phyloP scores from a whole-genome alignment of 2,329 filamentous ascomycete species.

The Venturia asperata region DNA sequence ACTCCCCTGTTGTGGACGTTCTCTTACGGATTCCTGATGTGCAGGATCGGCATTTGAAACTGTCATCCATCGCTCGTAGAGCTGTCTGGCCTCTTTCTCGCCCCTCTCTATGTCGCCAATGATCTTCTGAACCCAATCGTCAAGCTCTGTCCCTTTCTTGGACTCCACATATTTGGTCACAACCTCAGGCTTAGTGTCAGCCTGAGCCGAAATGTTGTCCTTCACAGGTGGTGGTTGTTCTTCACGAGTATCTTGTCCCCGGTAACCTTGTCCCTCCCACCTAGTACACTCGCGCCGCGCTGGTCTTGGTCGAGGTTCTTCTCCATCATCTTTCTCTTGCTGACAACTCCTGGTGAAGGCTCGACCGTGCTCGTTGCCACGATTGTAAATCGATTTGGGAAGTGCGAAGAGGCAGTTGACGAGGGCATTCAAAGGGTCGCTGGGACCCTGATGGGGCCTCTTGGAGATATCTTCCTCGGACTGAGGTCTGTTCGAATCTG shows the following conservation, averaged over 20 bases:
- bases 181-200: neutral
- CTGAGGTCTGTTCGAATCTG: neutral
- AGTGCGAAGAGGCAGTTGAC: conserved; percentile 11
- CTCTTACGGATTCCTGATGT: neutral
- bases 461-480: neutral
- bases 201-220: neutral
- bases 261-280: conserved; percentile 8
- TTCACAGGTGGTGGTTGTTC: neutral
- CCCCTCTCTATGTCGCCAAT: conserved; percentile 4
- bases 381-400: conserved; percentile 15
- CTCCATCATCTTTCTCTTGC: conserved; percentile 4
- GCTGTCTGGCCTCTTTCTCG: conserved; percentile 14
- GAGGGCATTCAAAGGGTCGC: conserved; percentile 2
- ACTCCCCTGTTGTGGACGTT: neutral
- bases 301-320: neutral
- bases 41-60: neutral
- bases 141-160: neutral
- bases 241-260: neutral
- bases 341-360: conserved; percentile 3
- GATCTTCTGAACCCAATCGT: conserved; percentile 15
- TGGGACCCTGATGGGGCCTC: neutral
- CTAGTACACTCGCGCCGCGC: conserved; percentile 1
- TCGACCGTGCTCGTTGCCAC: conserved; percentile 18
- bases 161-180: neutral
- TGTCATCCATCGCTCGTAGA: conserved; percentile 15